Evolutionary conservation across 805 yeast genomes (phyloP), one percentile per base, ranked within the genome.

Genomic region (Candida ovalis): DNA sequence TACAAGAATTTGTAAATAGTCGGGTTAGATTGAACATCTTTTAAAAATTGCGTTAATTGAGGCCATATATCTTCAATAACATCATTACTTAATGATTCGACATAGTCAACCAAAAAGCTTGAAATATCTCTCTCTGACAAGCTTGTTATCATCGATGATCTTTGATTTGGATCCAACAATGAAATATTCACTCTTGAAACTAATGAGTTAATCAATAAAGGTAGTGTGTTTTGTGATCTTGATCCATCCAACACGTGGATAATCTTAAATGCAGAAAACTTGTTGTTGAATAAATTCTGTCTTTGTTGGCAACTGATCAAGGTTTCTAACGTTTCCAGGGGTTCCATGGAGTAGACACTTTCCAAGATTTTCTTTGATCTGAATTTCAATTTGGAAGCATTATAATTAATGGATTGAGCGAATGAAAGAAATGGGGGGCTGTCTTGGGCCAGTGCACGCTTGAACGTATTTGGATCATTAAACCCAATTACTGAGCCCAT

Each of bases 171-270:
- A 1, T 59, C 65, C 15, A 61, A 45, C 18, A 62, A 49, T 2
- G 61, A 43, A 1, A 65, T 64, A 50, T 70, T 71, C 9, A 78
- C 70, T 49, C 85, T 68, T 9, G 80, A 69, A 21, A 66, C 60
- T 28, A 85, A 71, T 0, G 87, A 71, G 48, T 78, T 73, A 54
- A 88, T 71, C 4, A 90, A 68, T 55, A 78, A 76, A 0, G 95
- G 91, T 13, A 89, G 69, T 0, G 95, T 86, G 4, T 79, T 58
- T 48, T 82, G 86, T 0, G 96, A 86, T 53, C 87, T 79, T 7
- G 96, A 86, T 0, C 94, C 92, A 66, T 91, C 97, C 43, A 91
- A 68, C 2, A 86, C 83, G 62, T 87, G 89, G n/a, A 88, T 64
- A 1, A 88, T 59, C 54, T 83, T 85, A 56, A 81, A 76, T 12